Evolutionary conservation across 805 yeast genomes (phyloP), one percentile per base, ranked within the genome.

Genomic region (Pichia ethanolica): DNA sequence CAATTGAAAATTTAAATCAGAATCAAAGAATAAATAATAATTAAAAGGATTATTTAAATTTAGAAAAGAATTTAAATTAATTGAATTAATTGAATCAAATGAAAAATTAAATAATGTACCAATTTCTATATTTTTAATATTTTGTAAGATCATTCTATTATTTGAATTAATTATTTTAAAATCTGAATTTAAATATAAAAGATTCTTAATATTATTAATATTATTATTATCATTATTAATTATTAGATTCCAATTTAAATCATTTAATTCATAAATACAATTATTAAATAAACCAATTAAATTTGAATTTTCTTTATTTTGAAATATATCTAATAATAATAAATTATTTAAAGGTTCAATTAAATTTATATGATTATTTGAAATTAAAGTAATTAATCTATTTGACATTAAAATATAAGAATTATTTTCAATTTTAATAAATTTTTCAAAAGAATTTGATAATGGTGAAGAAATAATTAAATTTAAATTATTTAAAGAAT

Each of bases 401-500:
- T 53, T 54, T n/a, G 55, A 44, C 58, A 60, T 56, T 6, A 55
- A 41, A 3, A 64, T 54, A 2, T 51, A 55, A 28, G 58, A 57
- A 1, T 42, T 42, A n/a, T 50, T 47, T 3, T 45, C 47, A n/a
- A 46, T 38, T 36, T 47, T 44, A 12, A 55, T 12, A 20, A 51
- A 36, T 40, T 52, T 55, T 50, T 53, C 61, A 44, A 51, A 57
- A 4, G 46, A 40, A 1, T 59, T 54, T 5, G 52, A 44, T 35
- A 62, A 41, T 4, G 67, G 65, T 5, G 64, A 62, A 3, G 63
- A 60, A 3, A 59, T 50, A 8, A 56, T 27, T 20, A 59, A 56
- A 4, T 30, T 14, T 14, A 53, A 38, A 39, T 47, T 48, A 7
- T 60, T 38, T n/a, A 35, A 35, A 26, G 33, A 28, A 46, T 44